Base-by-base conservation (phyloP, 164 flowering plant species). In the Hamamelis virginiana region DNA sequence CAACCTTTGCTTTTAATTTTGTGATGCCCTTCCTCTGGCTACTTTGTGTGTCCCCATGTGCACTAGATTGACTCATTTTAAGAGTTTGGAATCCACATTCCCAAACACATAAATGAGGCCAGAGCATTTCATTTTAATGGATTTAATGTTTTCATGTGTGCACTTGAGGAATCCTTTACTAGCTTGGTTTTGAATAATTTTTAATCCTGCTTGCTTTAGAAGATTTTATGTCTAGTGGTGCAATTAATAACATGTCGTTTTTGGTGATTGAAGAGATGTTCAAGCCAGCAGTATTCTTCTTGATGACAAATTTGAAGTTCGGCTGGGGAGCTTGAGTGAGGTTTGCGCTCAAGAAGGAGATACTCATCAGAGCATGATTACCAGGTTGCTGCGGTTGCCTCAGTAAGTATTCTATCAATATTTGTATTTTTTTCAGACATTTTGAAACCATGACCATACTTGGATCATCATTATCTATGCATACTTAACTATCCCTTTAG, bases 211-310 rank as follows among this genome's bases (percentile, higher is more conserved):
- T 50, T 50, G 53, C 26, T 55, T 55, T 45, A 11, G 22, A 67
- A 25, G n/a, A 66, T 28, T 43, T 62, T 56, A 59, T 64, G 46
- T 15, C 19, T 8, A 43, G 41, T 70, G 44, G 27, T 44, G 67
- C 69, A 65, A 73, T 22, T 64, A 21, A 33, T 76, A 33, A 75
- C 70, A n/a, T 66, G 12, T 1, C 12, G 28, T 68, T 59, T 72
- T 48, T 72, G 19, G 62, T 78, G 59, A 23, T 69, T 77, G 68
- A 44, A 96, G 99, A 80, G 98, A 96, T 87, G 85, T 96, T 70
- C 99, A 96, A 89, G 97, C 97, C 19, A 92, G 98, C 80, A 94
- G 97, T 77, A 88, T 94, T 60, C 93, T 94, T 56, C 92, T 93
- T 47, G 99, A 96, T 83, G 99, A 96, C 74, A 93, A 93, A 78